Percentiles rank a stretch among this genome's conserved stretches.
Evolutionary conservation across 208 protist species (phyloP).

Genomic region (Sergeia podlipaevii): DNA sequence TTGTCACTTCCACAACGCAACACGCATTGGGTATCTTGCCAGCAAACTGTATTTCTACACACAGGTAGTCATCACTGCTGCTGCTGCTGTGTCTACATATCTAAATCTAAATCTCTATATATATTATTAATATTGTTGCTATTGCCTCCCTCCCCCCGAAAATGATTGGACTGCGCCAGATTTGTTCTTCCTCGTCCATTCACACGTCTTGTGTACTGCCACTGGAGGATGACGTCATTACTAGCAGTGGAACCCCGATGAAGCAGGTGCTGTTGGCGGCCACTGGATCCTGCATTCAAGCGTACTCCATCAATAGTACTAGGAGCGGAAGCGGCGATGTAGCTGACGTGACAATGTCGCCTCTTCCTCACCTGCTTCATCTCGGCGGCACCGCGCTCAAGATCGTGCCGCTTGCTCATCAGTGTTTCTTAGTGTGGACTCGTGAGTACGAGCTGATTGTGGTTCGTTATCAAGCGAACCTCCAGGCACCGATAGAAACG

Average conservation of each 20-base stretch:
- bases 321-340: neutral
- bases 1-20: too few species aligned
- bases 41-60: too few species aligned
- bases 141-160: neutral
- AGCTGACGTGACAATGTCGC: neutral
- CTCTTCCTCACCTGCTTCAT: constrained; percentile 36
- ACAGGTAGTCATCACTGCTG: too few species aligned
- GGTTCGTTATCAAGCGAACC: constrained; percentile 73
- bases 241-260: neutral
- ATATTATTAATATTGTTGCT: neutral
- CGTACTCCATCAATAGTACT: constrained; percentile 16
- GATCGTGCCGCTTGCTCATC: constrained; percentile 47
- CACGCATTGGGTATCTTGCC: too few species aligned
- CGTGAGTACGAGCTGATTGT: constrained; percentile 49
- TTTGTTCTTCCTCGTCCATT: constrained; percentile 16
- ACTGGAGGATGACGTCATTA: constrained; percentile 17
- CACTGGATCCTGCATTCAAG: constrained; percentile 21
- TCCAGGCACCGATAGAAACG: constrained; percentile 11
- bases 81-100: too few species aligned
- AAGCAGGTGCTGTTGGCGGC: constrained; percentile 21
- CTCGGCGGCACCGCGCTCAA: constrained; percentile 42
- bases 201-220: constrained; percentile 18
- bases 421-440: constrained; percentile 67
- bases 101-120: neutral
- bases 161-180: constrained; percentile 22